These are phyloP conservation scores for Metschnikowia kofuensis DNA, from an alignment of 805 yeast species.

Conservation along the genomic window DNA sequence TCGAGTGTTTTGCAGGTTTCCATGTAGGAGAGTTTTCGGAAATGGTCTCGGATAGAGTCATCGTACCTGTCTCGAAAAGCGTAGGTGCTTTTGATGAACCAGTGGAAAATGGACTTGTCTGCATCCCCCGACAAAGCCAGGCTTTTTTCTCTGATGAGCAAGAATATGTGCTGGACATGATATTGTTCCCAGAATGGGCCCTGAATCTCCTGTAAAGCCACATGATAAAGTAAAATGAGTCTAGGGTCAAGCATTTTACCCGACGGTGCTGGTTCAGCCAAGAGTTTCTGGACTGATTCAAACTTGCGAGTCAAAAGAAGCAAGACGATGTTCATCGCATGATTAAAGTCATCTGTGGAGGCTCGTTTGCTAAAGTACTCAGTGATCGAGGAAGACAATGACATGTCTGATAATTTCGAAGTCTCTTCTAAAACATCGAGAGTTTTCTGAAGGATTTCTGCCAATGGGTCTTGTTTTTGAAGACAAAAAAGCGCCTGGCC, in stretches of 20 bases:
- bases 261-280: not conserved
- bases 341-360: not conserved
- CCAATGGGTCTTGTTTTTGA: constrained; percentile 1
- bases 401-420: not conserved
- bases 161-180: not conserved
- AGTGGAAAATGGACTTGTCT: constrained; percentile 1
- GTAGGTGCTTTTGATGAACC: constrained; percentile 11
- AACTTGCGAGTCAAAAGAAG: constrained; percentile 7
- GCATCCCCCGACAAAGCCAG: not conserved
- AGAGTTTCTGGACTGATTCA: not conserved
- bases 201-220: not conserved
- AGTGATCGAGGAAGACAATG: not conserved
- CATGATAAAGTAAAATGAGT: constrained; percentile 8
- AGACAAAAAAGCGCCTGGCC: constrained; percentile 5
- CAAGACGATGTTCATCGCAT: not conserved
- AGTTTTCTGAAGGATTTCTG: not conserved
- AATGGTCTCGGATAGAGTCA: not conserved
- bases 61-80: not conserved
- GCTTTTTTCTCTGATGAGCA: not conserved
- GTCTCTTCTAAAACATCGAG: not conserved
- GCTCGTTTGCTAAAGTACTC: not conserved
- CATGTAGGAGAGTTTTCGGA: constrained; percentile 9
- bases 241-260: constrained; percentile 8
- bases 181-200: constrained; percentile 8
- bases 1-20: not conserved